phyloP scores from a whole-genome alignment of 176 grass and related monocot species.

The Metroxylon sagu region DNA sequence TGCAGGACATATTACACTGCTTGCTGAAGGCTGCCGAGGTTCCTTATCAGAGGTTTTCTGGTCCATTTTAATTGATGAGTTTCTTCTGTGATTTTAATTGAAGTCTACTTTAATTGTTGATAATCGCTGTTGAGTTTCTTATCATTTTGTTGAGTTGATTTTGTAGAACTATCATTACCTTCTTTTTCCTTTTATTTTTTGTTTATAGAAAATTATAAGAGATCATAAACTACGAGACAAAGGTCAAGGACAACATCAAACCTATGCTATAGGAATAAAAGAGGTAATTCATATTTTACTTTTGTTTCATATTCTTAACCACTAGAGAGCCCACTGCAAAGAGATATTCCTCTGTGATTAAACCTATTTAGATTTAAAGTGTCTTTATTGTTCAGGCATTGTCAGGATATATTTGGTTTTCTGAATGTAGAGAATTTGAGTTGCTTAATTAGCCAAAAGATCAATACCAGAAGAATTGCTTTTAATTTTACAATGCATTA shows the following conservation, averaged over 20 bases:
- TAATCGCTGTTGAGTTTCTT: background rate
- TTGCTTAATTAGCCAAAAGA: too few species aligned
- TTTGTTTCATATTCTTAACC: background rate
- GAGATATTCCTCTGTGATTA: background rate
- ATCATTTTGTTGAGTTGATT: background rate
- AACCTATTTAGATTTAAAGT: background rate
- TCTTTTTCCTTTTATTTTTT: slow-evolving; percentile 14
- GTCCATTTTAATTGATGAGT: background rate
- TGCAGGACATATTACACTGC: slow-evolving; percentile 75
- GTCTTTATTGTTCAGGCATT: too few species aligned
- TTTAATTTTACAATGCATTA: too few species aligned
- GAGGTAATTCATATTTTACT: slow-evolving; percentile 43
- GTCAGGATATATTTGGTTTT: too few species aligned
- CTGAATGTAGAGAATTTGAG: too few species aligned
- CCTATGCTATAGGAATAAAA: slow-evolving; percentile 95
- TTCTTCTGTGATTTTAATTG: slow-evolving; percentile 4
- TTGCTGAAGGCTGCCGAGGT: slow-evolving; percentile 92
- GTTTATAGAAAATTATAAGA: slow-evolving; percentile 72
- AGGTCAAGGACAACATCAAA: slow-evolving; percentile 89
- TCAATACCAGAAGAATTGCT: too few species aligned
- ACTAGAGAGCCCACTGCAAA: background rate
- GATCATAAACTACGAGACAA: slow-evolving; percentile 75
- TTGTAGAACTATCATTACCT: too few species aligned
- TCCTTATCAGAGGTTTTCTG: slow-evolving; percentile 92
- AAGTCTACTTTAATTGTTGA: background rate